Evolutionary conservation across 2,329 filamentous ascomycete species (phyloP).

Genomic region (Hypoxylon rubiginosum): DNA sequence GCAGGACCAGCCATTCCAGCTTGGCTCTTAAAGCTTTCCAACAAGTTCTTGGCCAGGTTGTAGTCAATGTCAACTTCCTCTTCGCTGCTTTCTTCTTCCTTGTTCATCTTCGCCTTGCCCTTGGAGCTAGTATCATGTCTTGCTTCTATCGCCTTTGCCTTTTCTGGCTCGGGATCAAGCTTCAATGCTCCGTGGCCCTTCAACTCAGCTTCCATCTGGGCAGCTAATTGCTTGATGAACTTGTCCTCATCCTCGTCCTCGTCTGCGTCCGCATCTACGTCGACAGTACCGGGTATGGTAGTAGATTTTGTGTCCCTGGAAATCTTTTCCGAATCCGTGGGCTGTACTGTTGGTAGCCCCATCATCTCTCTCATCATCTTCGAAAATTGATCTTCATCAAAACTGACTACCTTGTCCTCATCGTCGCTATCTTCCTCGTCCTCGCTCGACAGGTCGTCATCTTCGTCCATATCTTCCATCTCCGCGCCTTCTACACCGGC

Average conservation of each 20-base stretch:
- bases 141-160: conserved; percentile 50
- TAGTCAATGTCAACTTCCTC: conserved; percentile 83
- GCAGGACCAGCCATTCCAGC: conserved; percentile 87
- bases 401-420: conserved; percentile 81
- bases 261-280: conserved; percentile 47
- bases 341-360: conserved; percentile 66
- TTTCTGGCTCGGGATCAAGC: conserved; percentile 58
- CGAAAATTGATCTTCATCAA: conserved; percentile 87
- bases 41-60: conserved; percentile 88
- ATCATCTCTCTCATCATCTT: conserved; percentile 94
- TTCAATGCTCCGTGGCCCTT: conserved; percentile 76
- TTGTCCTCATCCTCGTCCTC: conserved; percentile 65
- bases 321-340: conserved; percentile 23
- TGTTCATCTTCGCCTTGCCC: conserved; percentile 48
- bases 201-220: conserved; percentile 80
- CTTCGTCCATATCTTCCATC: conserved; percentile 77
- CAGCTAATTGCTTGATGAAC: conserved; percentile 74
- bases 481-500: conserved; percentile 85
- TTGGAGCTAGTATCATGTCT: conserved; percentile 42
- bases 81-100: conserved; percentile 63
- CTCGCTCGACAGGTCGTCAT: conserved; percentile 67
- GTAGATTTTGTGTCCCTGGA: conserved; percentile 16
- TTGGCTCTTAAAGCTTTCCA: conserved; percentile 94
- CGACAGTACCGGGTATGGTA: conserved; percentile 22
- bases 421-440: conserved; percentile 70